Conservation (phyloP, 139 green algal genomes). For the Picochlorum sp. region DNA sequence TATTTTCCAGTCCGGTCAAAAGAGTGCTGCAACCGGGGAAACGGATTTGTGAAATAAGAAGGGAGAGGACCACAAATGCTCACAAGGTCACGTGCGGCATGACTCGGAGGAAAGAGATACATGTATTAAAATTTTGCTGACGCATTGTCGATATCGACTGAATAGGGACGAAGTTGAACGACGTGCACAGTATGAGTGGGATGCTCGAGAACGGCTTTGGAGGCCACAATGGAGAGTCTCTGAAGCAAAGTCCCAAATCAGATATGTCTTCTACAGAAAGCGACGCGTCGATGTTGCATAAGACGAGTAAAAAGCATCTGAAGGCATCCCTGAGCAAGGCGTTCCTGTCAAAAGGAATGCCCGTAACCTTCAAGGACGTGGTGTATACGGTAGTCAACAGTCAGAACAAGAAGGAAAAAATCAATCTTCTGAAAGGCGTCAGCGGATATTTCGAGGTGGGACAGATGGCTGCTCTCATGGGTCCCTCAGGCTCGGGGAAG, state of each 20-base stretch:
- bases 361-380: constrained; percentile 14
- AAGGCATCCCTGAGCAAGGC: constrained; percentile 3
- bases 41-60: no score
- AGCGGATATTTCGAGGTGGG: constrained; percentile 19
- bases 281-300: background rate
- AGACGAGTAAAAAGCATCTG: background rate
- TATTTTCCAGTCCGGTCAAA: no score
- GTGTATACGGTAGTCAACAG: constrained; percentile 25
- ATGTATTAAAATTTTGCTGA: no score
- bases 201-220: no score
- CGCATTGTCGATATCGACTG: no score
- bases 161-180: no score
- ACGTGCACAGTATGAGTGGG: no score
- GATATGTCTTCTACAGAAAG: background rate
- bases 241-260: background rate
- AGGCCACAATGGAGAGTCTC: no score
- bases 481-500: constrained; percentile 66
- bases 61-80: no score
- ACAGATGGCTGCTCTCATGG: constrained; percentile 51
- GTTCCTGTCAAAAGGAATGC: constrained; percentile 12
- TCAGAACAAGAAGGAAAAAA: constrained; percentile 16
- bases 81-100: no score
- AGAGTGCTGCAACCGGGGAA: no score
- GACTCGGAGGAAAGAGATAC: no score
- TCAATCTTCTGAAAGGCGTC: constrained; percentile 20